Evolutionary conservation across 1,284 basidiomycete species (phyloP).

Genomic region (Blastosporella zonata): DNA sequence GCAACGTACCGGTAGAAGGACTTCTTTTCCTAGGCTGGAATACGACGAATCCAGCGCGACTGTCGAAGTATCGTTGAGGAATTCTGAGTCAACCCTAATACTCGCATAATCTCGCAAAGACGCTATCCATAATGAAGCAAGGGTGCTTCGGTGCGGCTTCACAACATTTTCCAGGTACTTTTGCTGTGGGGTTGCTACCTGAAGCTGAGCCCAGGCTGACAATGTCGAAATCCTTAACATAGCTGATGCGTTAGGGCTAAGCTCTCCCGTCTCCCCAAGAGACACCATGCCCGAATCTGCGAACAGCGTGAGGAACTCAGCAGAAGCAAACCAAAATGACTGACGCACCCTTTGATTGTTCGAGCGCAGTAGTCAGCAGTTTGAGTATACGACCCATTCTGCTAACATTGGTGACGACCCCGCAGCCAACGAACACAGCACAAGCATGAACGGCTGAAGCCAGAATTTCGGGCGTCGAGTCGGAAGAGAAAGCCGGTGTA

Average conservation of each 20-base stretch:
- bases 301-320: neutral
- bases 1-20: constrained; percentile 77
- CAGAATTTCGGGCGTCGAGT: constrained; percentile 94
- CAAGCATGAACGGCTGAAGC: constrained; percentile 92
- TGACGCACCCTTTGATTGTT: constrained; percentile 74
- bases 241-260: constrained; percentile 91
- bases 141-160: constrained; percentile 72
- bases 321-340: neutral
- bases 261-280: constrained; percentile 83
- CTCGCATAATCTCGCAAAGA: constrained; percentile 90
- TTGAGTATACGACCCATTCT: constrained; percentile 95
- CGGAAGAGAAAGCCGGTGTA: constrained; percentile 94
- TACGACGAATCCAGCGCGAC: constrained; percentile 80
- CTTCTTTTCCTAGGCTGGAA: constrained; percentile 86
- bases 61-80: constrained; percentile 66
- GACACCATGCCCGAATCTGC: constrained; percentile 81
- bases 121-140: constrained; percentile 88
- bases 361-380: constrained; percentile 83
- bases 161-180: constrained; percentile 81
- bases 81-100: constrained; percentile 86
- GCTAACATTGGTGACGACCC: constrained; percentile 87
- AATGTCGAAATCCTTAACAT: constrained; percentile 94
- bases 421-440: constrained; percentile 93
- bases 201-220: constrained; percentile 94
- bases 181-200: constrained; percentile 76